A percentile compares a stretch with the other conserved stretches of the same genome.
Evolutionary conservation across 2,329 filamentous ascomycete genomes (phyloP).

Genomic region (Cytospora mali): DNA sequence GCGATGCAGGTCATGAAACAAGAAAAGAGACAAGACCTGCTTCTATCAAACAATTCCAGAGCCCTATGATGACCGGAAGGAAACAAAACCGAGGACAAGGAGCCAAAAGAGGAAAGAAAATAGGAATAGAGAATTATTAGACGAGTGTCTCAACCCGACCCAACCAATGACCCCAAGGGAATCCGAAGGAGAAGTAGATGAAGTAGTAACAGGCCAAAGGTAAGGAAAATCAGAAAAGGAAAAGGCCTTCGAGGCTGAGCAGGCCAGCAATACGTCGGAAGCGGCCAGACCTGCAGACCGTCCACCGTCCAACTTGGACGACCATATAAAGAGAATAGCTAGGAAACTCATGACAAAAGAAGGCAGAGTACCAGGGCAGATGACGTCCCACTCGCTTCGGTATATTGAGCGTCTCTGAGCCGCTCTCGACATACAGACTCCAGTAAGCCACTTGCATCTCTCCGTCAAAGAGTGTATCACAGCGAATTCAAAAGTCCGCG

Average conservation of each 20-base stretch:
- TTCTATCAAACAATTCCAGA: constrained; percentile 19
- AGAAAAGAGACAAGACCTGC: constrained; percentile 1
- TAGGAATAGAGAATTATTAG: constrained; percentile 11
- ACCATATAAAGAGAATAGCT: constrained; percentile 5
- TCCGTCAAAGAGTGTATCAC: constrained; percentile 1
- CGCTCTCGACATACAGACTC: constrained; percentile 17
- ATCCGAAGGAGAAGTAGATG: constrained; percentile 14
- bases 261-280: constrained; percentile 13
- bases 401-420: constrained; percentile 16
- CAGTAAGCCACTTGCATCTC: not conserved
- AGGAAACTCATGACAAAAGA: not conserved
- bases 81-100: constrained; percentile 13
- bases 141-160: constrained; percentile 21
- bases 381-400: constrained; percentile 23
- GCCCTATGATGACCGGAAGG: constrained; percentile 16
- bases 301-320: constrained; percentile 13
- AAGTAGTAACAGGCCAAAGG: constrained; percentile 12
- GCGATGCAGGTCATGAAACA: constrained; percentile 1
- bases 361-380: constrained; percentile 7
- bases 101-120: constrained; percentile 13
- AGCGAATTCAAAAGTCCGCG: not conserved
- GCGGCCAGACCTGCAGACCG: constrained; percentile 17
- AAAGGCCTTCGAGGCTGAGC: constrained; percentile 19
- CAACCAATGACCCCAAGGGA: constrained; percentile 6
- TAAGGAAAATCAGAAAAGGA: constrained; percentile 1